A percentile compares a stretch with the other conserved stretches of the same genome.
These are phyloP conservation scores for Gossypium armourianum DNA, from an alignment of 441 rosid species.

Conservation along the genomic window DNA sequence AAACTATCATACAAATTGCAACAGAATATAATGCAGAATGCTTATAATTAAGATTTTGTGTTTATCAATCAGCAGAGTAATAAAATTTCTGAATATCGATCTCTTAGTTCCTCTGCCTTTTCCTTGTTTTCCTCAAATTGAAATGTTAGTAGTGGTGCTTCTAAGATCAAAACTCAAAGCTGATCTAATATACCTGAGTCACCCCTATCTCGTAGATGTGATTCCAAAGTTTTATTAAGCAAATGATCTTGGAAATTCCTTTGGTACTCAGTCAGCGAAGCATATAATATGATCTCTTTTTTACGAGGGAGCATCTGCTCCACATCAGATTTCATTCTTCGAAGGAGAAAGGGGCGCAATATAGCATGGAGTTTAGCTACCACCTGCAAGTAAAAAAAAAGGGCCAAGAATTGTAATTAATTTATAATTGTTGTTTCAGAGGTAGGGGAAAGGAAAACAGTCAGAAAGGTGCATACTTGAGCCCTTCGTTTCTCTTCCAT, in stretches of 20 bases:
- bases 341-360: constrained; percentile 87
- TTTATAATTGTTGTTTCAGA: not conserved
- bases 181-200: constrained; percentile 32
- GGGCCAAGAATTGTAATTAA: not conserved
- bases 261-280: constrained; percentile 77
- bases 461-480: constrained; percentile 35
- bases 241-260: constrained; percentile 82
- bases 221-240: constrained; percentile 58
- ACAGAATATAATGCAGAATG: not conserved
- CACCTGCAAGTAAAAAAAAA: constrained; percentile 36
- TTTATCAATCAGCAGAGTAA: not conserved
- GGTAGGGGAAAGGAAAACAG: not conserved
- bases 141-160: not conserved
- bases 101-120: not conserved
- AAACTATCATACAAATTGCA: not conserved
- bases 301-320: constrained; percentile 82
- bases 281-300: constrained; percentile 84
- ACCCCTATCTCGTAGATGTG: constrained; percentile 37
- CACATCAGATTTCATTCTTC: constrained; percentile 87
- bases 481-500: constrained; percentile 72
- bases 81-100: not conserved
- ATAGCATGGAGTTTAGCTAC: constrained; percentile 88
- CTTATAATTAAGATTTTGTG: not conserved
- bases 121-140: not conserved
- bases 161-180: constrained; percentile 8